Evolutionary conservation across 129 eudicot genomes (phyloP), one percentile per base, ranked within the genome.

Genomic region (Ambrosia artemisiifolia): DNA sequence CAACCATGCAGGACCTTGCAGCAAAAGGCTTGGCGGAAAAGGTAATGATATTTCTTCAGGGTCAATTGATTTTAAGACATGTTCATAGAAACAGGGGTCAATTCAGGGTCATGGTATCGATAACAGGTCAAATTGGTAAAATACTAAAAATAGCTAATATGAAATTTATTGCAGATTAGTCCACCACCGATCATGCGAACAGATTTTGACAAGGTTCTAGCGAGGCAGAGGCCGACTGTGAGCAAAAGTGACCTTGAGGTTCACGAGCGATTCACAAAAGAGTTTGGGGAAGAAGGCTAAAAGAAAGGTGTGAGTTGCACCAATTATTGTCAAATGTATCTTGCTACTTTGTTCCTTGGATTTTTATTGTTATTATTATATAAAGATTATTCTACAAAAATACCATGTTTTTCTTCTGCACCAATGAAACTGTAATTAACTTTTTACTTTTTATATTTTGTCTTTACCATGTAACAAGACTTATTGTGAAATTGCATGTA

Each of bases 241-340:
- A 94, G 99, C 88, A 94, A 94, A 88, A 40, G 89, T 17, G 99
- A 94, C 74, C 99, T 94, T 35, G 99, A 90, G 49, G 91, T 90
- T 57, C 98, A 93, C 20, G 98, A 94, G 79, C 84, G 91, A 79
- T 94, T 94, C 78, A 94, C 97, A 12, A 84, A 86, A 81, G 99
- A 94, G 77, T 94, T 94, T 69, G 99, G 99, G 11, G 99, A 94
- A 80, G 99, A 94, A 84, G 99, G 99, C 64, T 94, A 82, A 87
- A 60, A 30, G 11, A 60, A 67, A 42, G 60, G 36, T n/a, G 28
- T 36, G 74, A 53, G 78, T 63, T 63, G 70, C 55, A 75, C 49
- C 57, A 11, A 66, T 77, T 70, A 38, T 77, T 57, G 70, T 48
- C 64, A 60, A 79, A 62, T 79, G 69, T 67, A 65, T 56, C 32